Base-by-base conservation (phyloP, 805 yeast species). In the Candida ortonii region DNA sequence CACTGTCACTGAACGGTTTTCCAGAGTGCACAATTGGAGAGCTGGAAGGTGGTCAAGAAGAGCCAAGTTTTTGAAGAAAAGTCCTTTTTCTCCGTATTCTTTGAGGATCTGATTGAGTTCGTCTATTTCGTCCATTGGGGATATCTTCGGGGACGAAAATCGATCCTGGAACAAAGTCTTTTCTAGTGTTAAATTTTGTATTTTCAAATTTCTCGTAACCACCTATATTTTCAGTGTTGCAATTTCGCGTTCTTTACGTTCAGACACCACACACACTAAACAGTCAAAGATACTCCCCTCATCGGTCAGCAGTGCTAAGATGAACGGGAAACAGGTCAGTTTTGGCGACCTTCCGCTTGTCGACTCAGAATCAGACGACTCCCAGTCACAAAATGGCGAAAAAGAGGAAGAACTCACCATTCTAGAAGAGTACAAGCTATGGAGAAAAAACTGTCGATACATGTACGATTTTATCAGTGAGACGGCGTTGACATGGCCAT, bases 401-500 rank as follows among this genome's bases (percentile, higher is more conserved):
- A 37, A 49, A 34, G 64, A 64, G 24, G 55, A 57, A 22, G 73
- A 68, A 41, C 50, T 67, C 32, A 64, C 75, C 10, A 70, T 76
- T 34, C 63, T 74, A 41, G 80, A 75, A 46, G 94, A 84, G 54
- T 84, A 84, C 53, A 78, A 80, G 40, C 57, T 84, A 43, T 84
- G 95, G 95, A 70, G 85, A 40, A 76, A 83, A 51, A 84, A 83
- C 50, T 84, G 89, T 45, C 80, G 84, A 9, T 77, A 70, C 47
- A 83, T 84, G 93, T 84, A 84, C 47, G 88, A 84, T 49, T 84
- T 80, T 53, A 86, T 84, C 20, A 76, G 83, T 30, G 93, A 84
- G 52, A 81, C 90, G 0, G 85, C 83, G 3, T 61, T 84, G 28
- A 74, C 80, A 9, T 84, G 94, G 94, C 94, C 95, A 2, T 79